These are phyloP conservation scores for Fraxinus excelsior DNA, from an alignment of 257 asterid genomes.

Conservation along the genomic window DNA sequence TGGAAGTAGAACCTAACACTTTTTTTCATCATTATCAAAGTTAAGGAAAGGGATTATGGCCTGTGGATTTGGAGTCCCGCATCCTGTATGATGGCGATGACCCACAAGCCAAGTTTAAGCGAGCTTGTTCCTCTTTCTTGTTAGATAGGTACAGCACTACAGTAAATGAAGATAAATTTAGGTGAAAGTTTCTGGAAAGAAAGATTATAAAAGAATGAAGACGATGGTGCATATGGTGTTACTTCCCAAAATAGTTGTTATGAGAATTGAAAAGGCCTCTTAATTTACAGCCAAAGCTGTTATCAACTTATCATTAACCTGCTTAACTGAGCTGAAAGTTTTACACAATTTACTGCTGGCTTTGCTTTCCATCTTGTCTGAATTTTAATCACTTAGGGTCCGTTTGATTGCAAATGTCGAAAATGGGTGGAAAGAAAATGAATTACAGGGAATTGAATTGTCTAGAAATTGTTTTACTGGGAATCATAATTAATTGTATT, in stretches of 20 bases:
- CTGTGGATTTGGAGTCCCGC: too few relatives aligned
- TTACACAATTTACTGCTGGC: neutral
- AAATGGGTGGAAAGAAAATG: too few relatives aligned
- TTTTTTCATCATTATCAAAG: too few relatives aligned
- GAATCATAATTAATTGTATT: too few relatives aligned
- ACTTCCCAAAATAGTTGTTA: constrained; percentile 1
- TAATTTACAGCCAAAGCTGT: neutral
- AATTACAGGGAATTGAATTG: too few relatives aligned
- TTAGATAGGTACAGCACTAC: neutral
- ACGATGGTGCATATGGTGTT: neutral
- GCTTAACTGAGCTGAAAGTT: neutral
- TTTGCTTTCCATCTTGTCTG: neutral
- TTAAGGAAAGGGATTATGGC: too few relatives aligned
- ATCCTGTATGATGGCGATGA: too few relatives aligned
- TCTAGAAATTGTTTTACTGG: too few relatives aligned
- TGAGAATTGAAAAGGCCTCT: neutral
- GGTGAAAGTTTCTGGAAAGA: neutral
- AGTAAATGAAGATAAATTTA: neutral
- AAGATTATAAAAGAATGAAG: neutral
- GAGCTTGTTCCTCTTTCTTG: too few relatives aligned
- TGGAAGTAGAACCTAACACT: too few relatives aligned
- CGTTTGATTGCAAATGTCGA: too few relatives aligned
- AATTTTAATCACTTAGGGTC: constrained; percentile 9
- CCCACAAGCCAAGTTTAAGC: too few relatives aligned
- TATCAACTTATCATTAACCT: neutral